Evolutionary conservation across 2,329 filamentous ascomycete genomes (phyloP).

Genomic region (Penicillium frequentans): DNA sequence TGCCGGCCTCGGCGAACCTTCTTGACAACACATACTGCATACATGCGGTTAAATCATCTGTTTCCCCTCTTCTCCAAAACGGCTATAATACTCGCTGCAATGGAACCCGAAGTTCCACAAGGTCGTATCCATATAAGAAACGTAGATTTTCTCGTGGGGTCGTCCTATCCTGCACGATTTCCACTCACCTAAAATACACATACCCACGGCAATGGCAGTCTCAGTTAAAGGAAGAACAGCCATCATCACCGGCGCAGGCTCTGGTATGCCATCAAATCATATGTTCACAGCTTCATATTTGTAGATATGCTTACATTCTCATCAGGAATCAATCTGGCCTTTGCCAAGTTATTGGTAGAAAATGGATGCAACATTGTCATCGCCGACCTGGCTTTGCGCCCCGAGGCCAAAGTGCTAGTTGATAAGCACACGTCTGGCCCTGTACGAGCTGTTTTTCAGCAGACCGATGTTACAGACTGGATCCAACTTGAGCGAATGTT

Average conservation of each 20-base stretch:
- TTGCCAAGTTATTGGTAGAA: conserved; percentile 44
- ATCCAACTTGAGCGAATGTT: conserved; percentile 51
- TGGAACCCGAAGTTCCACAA: conserved; percentile 13
- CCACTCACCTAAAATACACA: neutral
- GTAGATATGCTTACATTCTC: neutral
- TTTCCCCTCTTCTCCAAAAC: conserved; percentile 13
- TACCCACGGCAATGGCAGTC: conserved; percentile 33
- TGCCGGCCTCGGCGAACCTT: conserved; percentile 12
- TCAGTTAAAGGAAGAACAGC: conserved; percentile 50
- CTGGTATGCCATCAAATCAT: conserved; percentile 39
- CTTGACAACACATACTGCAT: neutral
- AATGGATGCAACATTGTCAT: conserved; percentile 49
- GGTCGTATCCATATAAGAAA: conserved; percentile 9
- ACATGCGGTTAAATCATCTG: conserved; percentile 11
- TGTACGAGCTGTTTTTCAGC: conserved; percentile 43
- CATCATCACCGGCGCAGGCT: conserved; percentile 57
- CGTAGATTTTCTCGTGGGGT: neutral
- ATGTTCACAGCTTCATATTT: neutral
- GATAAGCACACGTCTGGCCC: conserved; percentile 36
- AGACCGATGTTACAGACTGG: conserved; percentile 54
- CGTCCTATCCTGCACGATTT: neutral
- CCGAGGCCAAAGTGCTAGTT: conserved; percentile 44
- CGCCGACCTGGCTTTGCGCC: conserved; percentile 46
- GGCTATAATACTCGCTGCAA: conserved; percentile 14
- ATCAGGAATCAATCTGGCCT: conserved; percentile 48